Evolutionary conservation across 2,329 filamentous ascomycete genomes (phyloP).

Genomic region (Penicillium verrucosum): DNA sequence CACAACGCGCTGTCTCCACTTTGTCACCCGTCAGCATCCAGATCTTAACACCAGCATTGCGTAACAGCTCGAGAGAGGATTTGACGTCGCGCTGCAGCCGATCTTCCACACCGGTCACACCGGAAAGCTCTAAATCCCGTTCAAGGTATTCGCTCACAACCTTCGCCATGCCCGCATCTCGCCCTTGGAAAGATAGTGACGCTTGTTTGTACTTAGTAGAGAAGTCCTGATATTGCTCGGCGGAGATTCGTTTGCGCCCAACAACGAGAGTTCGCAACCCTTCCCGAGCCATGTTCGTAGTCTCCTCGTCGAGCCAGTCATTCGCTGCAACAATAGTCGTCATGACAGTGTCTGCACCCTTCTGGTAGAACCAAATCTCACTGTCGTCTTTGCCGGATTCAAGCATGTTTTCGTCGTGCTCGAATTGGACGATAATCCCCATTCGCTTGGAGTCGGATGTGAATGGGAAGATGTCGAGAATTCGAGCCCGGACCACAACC

Average conservation of each 20-base stretch:
- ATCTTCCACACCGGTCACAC: constrained; percentile 97
- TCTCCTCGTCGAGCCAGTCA: constrained; percentile 98
- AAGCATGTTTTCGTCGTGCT: constrained; percentile 53
- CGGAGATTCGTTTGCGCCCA: constrained; percentile 80
- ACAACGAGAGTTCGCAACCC: constrained; percentile 91
- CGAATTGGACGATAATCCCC: constrained; percentile 92
- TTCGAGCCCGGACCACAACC: constrained; percentile 76
- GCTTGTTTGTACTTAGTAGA: constrained; percentile 71
- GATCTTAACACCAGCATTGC: constrained; percentile 97
- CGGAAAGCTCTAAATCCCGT: constrained; percentile 82
- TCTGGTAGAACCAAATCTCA: constrained; percentile 98
- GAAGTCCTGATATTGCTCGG: constrained; percentile 78
- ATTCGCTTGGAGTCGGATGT: constrained; percentile 97
- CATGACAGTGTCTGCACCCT: constrained; percentile 98
- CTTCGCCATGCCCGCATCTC: constrained; percentile 76
- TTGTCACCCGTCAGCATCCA: constrained; percentile 99
- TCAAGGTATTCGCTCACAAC: constrained; percentile 81
- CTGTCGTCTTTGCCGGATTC: constrained; percentile 54
- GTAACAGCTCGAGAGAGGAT: constrained; percentile 85
- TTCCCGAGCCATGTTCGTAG: constrained; percentile 98
- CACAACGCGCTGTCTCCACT: constrained; percentile 93
- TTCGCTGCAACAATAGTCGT: constrained; percentile 90
- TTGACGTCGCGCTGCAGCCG: constrained; percentile 96
- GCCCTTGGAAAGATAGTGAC: constrained; percentile 71
- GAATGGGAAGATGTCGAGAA: constrained; percentile 94